These are phyloP conservation scores for Mucor saturninus DNA, from an alignment of 371 early-diverging fungal species.

Conservation along the genomic window DNA sequence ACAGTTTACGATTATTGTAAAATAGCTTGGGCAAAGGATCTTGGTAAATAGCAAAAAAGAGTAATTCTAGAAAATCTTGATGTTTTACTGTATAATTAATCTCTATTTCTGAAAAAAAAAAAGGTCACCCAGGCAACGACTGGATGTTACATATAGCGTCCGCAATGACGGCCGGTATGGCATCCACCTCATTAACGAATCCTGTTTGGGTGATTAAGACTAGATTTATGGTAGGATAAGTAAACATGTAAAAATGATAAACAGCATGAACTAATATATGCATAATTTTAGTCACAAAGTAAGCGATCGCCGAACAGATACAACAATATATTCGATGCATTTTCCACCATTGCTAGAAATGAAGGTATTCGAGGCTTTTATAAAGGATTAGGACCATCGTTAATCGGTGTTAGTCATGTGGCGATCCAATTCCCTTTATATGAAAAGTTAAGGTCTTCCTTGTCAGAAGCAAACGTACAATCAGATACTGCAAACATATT, in stretches of 20 bases:
- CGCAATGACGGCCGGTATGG: conserved; percentile 87
- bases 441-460: conserved; percentile 79
- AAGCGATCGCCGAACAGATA: conserved; percentile 72
- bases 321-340: conserved; percentile 73
- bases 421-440: conserved; percentile 96
- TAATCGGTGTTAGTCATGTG: conserved; percentile 93
- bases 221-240: conserved; percentile 75
- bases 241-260: neutral
- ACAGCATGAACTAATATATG: neutral
- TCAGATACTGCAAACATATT: conserved; percentile 61
- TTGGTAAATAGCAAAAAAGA: conserved; percentile 26
- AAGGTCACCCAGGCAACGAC: conserved; percentile 38
- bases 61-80: neutral
- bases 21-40: conserved; percentile 27
- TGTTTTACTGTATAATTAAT: no score
- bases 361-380: conserved; percentile 85
- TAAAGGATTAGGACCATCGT: conserved; percentile 88
- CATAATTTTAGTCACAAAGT: conserved; percentile 68
- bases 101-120: neutral
- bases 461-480: conserved; percentile 25
- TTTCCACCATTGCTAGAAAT: conserved; percentile 64
- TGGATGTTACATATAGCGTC: conserved; percentile 80
- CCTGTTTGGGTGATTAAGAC: conserved; percentile 96
- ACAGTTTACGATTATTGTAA: conserved; percentile 79
- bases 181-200: conserved; percentile 80